phyloP scores from a whole-genome alignment of 306 rosid genomes.

The Potentilla sterilis region DNA sequence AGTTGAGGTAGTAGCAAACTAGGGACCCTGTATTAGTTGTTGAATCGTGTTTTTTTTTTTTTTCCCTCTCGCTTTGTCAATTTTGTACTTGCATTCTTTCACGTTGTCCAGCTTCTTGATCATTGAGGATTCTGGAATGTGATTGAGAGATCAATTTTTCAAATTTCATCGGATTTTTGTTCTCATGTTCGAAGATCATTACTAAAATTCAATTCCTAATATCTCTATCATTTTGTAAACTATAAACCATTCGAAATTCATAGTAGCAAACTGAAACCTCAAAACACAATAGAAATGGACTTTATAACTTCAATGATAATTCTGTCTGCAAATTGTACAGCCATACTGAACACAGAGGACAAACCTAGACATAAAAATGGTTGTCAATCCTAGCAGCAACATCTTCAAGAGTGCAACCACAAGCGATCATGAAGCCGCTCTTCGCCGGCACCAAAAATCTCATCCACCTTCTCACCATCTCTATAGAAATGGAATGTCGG shows the following conservation, averaged over 20 bases:
- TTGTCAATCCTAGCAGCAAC: background rate
- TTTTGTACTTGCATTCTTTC: slow-evolving; percentile 12
- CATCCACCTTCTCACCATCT: slow-evolving; percentile 76
- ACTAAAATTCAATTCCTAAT: background rate
- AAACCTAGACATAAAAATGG: background rate
- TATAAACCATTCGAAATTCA: background rate
- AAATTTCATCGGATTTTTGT: slow-evolving; percentile 13
- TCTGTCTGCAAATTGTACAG: background rate
- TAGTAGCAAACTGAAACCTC: background rate
- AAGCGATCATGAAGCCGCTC: slow-evolving; percentile 55
- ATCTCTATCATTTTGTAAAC: background rate
- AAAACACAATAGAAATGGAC: background rate
- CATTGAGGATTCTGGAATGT: slow-evolving; percentile 28
- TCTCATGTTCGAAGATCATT: background rate
- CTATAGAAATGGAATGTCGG: slow-evolving; percentile 76
- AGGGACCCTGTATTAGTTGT: slow-evolving; percentile 31
- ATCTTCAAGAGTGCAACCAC: slow-evolving; percentile 51
- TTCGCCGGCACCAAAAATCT: slow-evolving; percentile 64
- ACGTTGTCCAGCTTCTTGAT: slow-evolving; percentile 23
- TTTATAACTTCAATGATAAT: background rate
- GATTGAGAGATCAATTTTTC: slow-evolving; percentile 21
- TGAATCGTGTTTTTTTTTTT: slow-evolving; percentile 10
- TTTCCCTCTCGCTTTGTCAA: background rate
- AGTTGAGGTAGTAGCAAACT: slow-evolving; percentile 28
- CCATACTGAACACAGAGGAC: background rate